phyloP scores from a whole-genome alignment of 2,329 filamentous ascomycete genomes.

The Macrophomina phaseolina region DNA sequence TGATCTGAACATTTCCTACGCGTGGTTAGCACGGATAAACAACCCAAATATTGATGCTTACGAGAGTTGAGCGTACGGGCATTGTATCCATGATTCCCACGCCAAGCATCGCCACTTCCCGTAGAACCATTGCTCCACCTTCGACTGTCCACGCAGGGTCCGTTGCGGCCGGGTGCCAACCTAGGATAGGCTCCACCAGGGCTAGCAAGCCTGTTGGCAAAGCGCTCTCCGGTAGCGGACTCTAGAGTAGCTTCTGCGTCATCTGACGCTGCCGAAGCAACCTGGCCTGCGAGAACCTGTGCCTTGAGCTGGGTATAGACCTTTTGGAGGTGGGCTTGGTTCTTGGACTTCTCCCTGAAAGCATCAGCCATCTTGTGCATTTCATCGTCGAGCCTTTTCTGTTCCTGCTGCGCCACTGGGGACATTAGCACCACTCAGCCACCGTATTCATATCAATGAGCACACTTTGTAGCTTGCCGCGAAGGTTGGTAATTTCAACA shows the following conservation, averaged over 20 bases:
- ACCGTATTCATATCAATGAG: slow-evolving; percentile 2
- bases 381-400: slow-evolving; percentile 69
- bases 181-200: slow-evolving; percentile 30
- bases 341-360: slow-evolving; percentile 73
- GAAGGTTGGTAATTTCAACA: slow-evolving; percentile 69
- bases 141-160: neutral
- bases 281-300: slow-evolving; percentile 59
- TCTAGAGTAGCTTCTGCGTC: slow-evolving; percentile 40
- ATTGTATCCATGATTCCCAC: slow-evolving; percentile 26
- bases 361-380: slow-evolving; percentile 73
- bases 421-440: neutral
- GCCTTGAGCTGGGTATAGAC: slow-evolving; percentile 63
- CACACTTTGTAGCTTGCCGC: slow-evolving; percentile 68
- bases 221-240: slow-evolving; percentile 36
- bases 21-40: neutral
- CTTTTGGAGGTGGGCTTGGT: slow-evolving; percentile 70
- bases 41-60: neutral
- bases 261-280: slow-evolving; percentile 62
- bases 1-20: slow-evolving; percentile 35
- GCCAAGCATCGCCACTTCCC: slow-evolving; percentile 16
- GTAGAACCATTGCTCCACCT: slow-evolving; percentile 28
- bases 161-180: neutral
- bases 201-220: slow-evolving; percentile 33
- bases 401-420: slow-evolving; percentile 64
- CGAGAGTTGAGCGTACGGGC: neutral